phyloP scores from a whole-genome alignment of 441 rosid species.

The Adansonia rubrostipa region DNA sequence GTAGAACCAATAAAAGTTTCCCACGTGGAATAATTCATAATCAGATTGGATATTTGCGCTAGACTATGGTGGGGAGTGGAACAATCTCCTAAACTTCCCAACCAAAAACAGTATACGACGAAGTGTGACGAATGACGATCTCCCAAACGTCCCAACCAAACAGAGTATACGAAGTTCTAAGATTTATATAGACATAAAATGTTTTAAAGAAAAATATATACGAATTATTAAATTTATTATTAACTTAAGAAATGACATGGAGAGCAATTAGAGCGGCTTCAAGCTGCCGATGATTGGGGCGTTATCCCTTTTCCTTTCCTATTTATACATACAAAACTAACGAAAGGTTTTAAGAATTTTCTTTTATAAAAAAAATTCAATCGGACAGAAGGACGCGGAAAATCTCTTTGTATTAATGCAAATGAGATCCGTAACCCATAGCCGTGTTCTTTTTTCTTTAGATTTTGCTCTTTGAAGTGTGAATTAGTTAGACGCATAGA shows the following conservation, averaged over 20 bases:
- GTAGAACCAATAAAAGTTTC: neutral
- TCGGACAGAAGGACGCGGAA: neutral
- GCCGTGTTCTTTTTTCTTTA: neutral
- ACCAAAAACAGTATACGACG: no score
- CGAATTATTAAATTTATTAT: no score
- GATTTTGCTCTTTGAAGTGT: neutral
- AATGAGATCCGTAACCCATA: neutral
- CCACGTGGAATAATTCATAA: neutral
- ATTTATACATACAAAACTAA: neutral
- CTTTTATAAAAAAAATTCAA: neutral
- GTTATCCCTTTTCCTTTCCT: neutral
- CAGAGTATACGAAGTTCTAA: no score
- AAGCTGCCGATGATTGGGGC: constrained; percentile 19
- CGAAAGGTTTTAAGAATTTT: neutral
- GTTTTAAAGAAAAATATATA: no score
- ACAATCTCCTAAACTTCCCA: neutral
- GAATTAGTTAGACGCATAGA: neutral
- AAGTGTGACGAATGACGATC: no score
- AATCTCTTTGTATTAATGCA: constrained; percentile 5
- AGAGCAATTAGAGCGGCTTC: neutral
- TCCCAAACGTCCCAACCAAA: no score
- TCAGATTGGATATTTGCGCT: neutral
- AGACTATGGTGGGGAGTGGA: no score
- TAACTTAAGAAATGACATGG: constrained; percentile 16
- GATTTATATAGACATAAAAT: no score